Evolutionary conservation across 2,329 filamentous ascomycete genomes (phyloP).

Genomic region (Neurospora sp.): DNA sequence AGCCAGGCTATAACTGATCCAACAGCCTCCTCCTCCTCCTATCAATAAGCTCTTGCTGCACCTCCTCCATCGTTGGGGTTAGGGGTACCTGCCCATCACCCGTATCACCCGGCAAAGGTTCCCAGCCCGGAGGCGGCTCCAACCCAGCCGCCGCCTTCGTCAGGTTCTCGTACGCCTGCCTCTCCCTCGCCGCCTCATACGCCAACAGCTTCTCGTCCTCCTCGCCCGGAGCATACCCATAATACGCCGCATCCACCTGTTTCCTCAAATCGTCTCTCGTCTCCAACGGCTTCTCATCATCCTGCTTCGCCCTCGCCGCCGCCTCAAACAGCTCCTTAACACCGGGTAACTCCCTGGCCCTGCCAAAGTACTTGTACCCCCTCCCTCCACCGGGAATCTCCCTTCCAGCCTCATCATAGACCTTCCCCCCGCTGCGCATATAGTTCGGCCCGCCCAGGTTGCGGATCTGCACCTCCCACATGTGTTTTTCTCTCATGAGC

Average conservation of each 20-base stretch:
- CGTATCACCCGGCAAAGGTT: slow-evolving; percentile 74
- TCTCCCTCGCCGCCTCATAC: slow-evolving; percentile 78
- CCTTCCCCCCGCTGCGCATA: slow-evolving; percentile 62
- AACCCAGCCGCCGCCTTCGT: slow-evolving; percentile 36
- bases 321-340: slow-evolving; percentile 95
- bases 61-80: slow-evolving; percentile 54
- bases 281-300: slow-evolving; percentile 53
- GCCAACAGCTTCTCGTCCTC: slow-evolving; percentile 73
- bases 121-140: slow-evolving; percentile 60
- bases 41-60: slow-evolving; percentile 89
- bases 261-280: slow-evolving; percentile 59
- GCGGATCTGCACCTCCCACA: slow-evolving; percentile 96
- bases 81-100: slow-evolving; percentile 57
- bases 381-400: slow-evolving; percentile 70
- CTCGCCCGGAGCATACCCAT: slow-evolving; percentile 87
- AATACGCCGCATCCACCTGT: slow-evolving; percentile 88
- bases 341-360: slow-evolving; percentile 80
- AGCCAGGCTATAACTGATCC: slow-evolving; percentile 54
- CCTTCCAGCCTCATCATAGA: slow-evolving; percentile 64
- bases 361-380: slow-evolving; percentile 89
- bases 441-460: slow-evolving; percentile 97
- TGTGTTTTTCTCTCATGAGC: slow-evolving; percentile 96
- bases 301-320: slow-evolving; percentile 52
- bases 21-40: slow-evolving; percentile 73
- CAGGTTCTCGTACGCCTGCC: slow-evolving; percentile 65